Conservation (phyloP, 495 filamentous ascomycete genomes). For the Aspergillus baeticus region DNA sequence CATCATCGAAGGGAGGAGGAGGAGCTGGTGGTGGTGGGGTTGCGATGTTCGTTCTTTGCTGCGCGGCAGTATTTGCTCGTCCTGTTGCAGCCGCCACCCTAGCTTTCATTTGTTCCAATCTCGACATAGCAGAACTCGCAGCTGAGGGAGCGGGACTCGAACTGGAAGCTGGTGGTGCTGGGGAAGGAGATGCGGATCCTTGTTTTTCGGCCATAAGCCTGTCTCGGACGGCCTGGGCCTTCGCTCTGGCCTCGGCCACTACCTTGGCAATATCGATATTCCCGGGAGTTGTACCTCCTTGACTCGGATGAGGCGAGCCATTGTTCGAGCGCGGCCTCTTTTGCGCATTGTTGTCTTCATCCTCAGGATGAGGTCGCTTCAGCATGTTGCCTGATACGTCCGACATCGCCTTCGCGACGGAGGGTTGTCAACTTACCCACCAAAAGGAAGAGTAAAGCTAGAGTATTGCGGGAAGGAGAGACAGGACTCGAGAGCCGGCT, state of each 20-base stretch:
- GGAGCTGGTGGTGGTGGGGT: constrained; percentile 29
- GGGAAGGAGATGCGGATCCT: constrained; percentile 18
- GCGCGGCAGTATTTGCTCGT: constrained; percentile 48
- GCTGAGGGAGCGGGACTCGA: constrained; percentile 44
- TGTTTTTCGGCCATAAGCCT: constrained; percentile 48
- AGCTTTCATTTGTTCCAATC: constrained; percentile 71
- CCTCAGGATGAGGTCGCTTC: constrained; percentile 60
- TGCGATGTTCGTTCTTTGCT: constrained; percentile 36
- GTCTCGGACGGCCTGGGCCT: constrained; percentile 59
- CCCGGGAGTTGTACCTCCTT: constrained; percentile 33
- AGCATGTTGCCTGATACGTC: constrained; percentile 49
- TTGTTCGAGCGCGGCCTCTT: constrained; percentile 60
- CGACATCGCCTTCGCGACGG: constrained; percentile 41
- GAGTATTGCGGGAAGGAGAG: not conserved
- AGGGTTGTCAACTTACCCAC: constrained; percentile 19
- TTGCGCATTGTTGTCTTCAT: constrained; percentile 50
- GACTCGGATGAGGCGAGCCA: constrained; percentile 52
- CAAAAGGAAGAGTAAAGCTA: constrained; percentile 1
- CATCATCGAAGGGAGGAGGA: constrained; percentile 26
- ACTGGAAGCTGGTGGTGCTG: constrained; percentile 31
- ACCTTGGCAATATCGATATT: constrained; percentile 60
- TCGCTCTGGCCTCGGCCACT: constrained; percentile 61
- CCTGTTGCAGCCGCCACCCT: constrained; percentile 74
- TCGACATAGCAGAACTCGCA: constrained; percentile 49
- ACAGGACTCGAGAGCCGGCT: not conserved